Base-by-base conservation (phyloP, 2,329 filamentous ascomycete genomes). In the Penicillium decumbens region DNA sequence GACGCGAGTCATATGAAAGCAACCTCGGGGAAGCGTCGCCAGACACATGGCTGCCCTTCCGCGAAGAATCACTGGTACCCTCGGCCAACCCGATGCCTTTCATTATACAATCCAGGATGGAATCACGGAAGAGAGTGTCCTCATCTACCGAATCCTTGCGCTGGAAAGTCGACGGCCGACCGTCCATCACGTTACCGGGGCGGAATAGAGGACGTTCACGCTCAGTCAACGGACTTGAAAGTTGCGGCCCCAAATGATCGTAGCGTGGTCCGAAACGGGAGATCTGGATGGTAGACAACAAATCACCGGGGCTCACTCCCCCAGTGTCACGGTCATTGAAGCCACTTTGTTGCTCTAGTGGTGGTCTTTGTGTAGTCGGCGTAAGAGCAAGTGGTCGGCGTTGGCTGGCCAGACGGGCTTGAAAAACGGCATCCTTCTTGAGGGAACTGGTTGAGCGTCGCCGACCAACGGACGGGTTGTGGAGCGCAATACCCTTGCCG, bases 41-140 rank as follows among this genome's bases (percentile, higher is more conserved):
- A 0, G 93, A 96, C 43, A 84, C 60, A 39, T 68, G 83, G 0
- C 79, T 66, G 24, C 57, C 75, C 58, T 87, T 87, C 41, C 81
- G 80, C 0, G 86, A 76, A 0, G 80, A 77, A 50, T 84, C 81
- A 30, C 83, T 83, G 3, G 78, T 80, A 28, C 84, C 82, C 18
- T 65, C 62, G 1, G 84, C 87, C 48, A 98, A 74, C 0, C 93
- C 93, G 52, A 98, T 87, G 0, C 90, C 87, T 65, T 92, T 96
- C 71, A 95, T 92, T 74, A 98, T 95, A 65, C 93, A 97, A 59
- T 95, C 89, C 20, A 97, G 74, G 13, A 98, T 89, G 0, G 90
- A 95, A 50, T 89, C 85, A 35, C 95, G 80, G 69, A 98, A 97
- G 6, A 95, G 71, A 41, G 85, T 82, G 61, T 96, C 92, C 65